Evolutionary conservation across 352 stramenopile species (phyloP).

Genomic region (Blastocystis sp.): DNA sequence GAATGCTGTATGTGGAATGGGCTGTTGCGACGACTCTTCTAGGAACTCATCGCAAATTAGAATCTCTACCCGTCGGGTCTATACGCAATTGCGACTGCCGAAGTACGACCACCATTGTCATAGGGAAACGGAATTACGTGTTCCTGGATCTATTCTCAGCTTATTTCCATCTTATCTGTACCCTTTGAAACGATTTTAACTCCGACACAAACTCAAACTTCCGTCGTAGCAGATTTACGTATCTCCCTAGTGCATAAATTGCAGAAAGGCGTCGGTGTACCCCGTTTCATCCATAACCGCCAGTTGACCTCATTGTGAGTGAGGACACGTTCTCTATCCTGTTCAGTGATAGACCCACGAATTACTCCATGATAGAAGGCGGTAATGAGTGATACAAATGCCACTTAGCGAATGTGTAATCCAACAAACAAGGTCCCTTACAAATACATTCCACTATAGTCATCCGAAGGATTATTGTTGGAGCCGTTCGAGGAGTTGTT

Average conservation of each 20-base stretch:
- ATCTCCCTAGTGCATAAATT: background rate
- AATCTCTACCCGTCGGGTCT: background rate
- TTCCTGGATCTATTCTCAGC: background rate
- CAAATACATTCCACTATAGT: conserved; percentile 44
- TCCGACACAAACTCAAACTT: conserved; percentile 16
- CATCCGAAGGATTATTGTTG: background rate
- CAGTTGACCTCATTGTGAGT: background rate
- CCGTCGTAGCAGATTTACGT: background rate
- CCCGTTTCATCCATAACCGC: background rate
- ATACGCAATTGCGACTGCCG: background rate
- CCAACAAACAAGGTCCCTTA: background rate
- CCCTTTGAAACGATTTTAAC: background rate
- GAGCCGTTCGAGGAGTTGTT: background rate
- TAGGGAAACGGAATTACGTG: background rate
- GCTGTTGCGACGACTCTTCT: conserved; percentile 79
- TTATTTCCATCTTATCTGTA: background rate
- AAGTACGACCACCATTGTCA: background rate
- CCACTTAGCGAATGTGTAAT: background rate
- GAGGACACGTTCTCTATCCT: background rate
- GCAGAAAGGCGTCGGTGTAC: background rate
- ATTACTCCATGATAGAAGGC: background rate
- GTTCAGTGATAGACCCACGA: background rate
- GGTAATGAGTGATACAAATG: background rate
- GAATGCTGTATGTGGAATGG: conserved; percentile 93
- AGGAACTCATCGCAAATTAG: background rate